Percentiles rank a stretch among this genome's conserved stretches.
phyloP scores from a whole-genome alignment of 495 filamentous ascomycete genomes.

The Aspergillus panamensis region DNA sequence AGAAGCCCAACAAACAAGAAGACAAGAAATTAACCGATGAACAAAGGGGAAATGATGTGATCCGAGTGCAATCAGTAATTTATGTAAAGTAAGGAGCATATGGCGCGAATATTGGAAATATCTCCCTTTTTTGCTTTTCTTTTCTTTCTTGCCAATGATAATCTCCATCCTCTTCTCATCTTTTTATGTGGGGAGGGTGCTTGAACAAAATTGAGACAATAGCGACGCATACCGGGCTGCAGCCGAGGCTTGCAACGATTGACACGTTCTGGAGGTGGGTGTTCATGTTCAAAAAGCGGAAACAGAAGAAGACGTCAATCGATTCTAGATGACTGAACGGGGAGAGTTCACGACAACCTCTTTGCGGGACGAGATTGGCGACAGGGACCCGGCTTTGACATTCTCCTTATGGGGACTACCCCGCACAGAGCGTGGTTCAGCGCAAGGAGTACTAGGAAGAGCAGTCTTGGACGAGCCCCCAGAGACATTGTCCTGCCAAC shows the following conservation, averaged over 20 bases:
- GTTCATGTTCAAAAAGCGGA: not conserved
- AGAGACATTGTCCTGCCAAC: slow-evolving; percentile 32
- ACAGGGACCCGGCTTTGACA: slow-evolving; percentile 32
- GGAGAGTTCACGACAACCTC: slow-evolving; percentile 28
- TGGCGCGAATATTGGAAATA: not conserved
- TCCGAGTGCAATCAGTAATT: slow-evolving; percentile 2
- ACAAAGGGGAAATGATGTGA: slow-evolving; percentile 1
- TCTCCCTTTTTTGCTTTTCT: not conserved
- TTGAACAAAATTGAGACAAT: not conserved
- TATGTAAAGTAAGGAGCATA: not conserved
- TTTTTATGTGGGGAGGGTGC: not conserved
- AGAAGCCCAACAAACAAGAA: slow-evolving; percentile 9
- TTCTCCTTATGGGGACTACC: slow-evolving; percentile 38
- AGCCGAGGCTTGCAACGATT: not conserved
- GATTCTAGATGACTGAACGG: slow-evolving; percentile 20
- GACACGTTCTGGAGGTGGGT: not conserved
- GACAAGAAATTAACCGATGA: not conserved
- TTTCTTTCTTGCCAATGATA: not conserved
- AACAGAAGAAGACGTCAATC: not conserved
- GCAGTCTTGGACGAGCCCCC: slow-evolving; percentile 33
- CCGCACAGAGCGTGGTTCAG: slow-evolving; percentile 25
- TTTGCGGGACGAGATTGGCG: slow-evolving; percentile 35
- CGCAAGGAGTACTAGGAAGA: slow-evolving; percentile 26
- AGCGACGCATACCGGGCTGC: not conserved
- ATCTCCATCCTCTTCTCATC: no score